Base-by-base conservation (phyloP, 1,284 basidiomycete species). In the Inonotus obliquus region DNA sequence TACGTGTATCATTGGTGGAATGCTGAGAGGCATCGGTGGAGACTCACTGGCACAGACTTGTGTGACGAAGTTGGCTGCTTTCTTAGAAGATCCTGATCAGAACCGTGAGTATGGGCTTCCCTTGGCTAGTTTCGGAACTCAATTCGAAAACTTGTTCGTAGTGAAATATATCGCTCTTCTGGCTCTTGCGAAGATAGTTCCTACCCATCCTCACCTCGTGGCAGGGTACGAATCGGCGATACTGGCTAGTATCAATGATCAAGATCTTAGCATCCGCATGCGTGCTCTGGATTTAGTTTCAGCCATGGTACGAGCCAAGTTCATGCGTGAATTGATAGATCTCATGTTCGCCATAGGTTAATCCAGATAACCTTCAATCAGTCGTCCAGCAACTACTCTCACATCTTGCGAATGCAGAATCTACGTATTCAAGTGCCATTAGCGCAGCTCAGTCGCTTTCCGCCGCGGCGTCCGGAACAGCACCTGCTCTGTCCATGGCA, bases 121-220 rank as follows among this genome's bases (percentile, higher is more conserved):
- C 35, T 35, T 49, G 38, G 27, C 6, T 23, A 14, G 59, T 2
- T 4, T 5, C 19, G 27, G 35, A 17, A 17, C 17, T n/a, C 17
- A 35, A 56, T 14, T 41, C 6, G 41, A 19, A 38, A 23, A 21
- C 23, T 13, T 13, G 52, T 29, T 48, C 10, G 27, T 65, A 97
- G 95, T 98, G 73, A 94, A 96, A 71, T 99, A 98, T 73, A 99
- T 99, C 65, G 91, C 97, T 0, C 81, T 99, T 21, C 80, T 98
- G 35, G 96, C 96, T 2, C 84, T 99, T 80, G 92, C 91, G 58
- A 97, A 98, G 76, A 97, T 99, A 67, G 90, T 96, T 1, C 95
- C 95, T 0, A 88, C 91, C 2, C 93, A 98, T 71, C 90, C 96
- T 0, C 84, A 95, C 68, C 83, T 99, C 53, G 86, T 99, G 9